Percentiles rank a stretch among this genome's conserved stretches.
These are phyloP conservation scores for Leonotis leonurus DNA, from an alignment of 257 asterid genomes.

Conservation along the genomic window DNA sequence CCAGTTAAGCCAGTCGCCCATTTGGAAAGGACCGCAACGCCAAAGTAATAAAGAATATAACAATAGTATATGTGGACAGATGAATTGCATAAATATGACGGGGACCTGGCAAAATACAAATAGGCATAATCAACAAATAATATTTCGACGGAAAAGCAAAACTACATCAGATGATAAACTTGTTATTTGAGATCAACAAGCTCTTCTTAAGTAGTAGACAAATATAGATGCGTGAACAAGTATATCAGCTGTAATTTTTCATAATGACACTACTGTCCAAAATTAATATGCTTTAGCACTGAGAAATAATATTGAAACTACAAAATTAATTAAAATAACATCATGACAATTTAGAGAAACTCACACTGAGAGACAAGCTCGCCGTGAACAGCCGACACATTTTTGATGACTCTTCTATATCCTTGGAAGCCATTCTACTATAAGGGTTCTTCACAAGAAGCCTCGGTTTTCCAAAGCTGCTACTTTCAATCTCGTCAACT, in stretches of 20 bases:
- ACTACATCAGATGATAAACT: constrained; percentile 1
- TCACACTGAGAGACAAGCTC: constrained; percentile 84
- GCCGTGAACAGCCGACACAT: constrained; percentile 82
- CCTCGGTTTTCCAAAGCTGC: constrained; percentile 59
- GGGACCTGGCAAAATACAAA: constrained; percentile 61
- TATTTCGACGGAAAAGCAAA: not conserved
- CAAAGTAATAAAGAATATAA: constrained; percentile 70
- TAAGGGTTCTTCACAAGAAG: constrained; percentile 75
- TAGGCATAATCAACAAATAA: constrained; percentile 10
- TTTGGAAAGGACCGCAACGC: constrained; percentile 92
- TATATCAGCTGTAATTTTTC: constrained; percentile 10
- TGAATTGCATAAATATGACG: constrained; percentile 74
- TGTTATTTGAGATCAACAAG: not conserved
- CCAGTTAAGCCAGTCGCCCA: constrained; percentile 99
- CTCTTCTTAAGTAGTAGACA: not conserved
- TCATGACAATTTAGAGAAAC: constrained; percentile 25
- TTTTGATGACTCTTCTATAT: constrained; percentile 70
- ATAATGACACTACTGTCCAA: not conserved
- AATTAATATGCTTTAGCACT: not conserved
- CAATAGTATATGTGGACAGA: constrained; percentile 89
- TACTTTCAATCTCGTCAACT: constrained; percentile 68
- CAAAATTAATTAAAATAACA: not conserved
- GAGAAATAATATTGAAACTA: not conserved
- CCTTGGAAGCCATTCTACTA: constrained; percentile 83
- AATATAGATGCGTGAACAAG: not conserved